These are phyloP conservation scores for Tetraselmis chui DNA, from an alignment of 139 green algal species.

Conservation along the genomic window DNA sequence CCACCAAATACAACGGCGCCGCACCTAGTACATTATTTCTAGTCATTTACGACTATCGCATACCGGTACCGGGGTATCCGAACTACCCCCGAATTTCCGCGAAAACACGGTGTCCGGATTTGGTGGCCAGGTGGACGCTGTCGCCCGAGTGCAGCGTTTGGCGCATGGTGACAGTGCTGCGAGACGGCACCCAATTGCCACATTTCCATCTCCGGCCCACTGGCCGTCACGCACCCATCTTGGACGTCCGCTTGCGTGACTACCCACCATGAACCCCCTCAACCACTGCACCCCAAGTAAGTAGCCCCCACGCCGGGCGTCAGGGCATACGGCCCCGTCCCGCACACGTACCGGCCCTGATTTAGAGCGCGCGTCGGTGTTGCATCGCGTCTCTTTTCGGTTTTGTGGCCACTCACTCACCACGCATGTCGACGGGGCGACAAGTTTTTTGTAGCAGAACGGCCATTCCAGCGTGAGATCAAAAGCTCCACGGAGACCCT, in stretches of 20 bases:
- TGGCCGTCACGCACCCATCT: background rate
- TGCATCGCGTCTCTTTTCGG: background rate
- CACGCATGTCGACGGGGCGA: background rate
- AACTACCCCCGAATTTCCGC: background rate
- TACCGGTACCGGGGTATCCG: background rate
- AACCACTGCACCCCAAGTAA: background rate
- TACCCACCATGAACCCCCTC: background rate
- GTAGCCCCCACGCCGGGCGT: background rate
- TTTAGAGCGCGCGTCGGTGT: background rate
- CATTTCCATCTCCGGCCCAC: background rate
- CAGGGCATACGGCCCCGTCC: background rate
- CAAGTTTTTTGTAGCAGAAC: constrained; percentile 1
- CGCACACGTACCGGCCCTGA: background rate
- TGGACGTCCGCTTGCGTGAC: background rate
- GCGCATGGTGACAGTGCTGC: background rate
- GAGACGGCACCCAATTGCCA: background rate
- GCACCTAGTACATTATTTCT: background rate
- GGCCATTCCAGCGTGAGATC: background rate
- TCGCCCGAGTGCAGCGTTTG: background rate
- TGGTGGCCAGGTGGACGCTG: background rate
- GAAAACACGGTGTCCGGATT: background rate
- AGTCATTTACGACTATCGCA: constrained; percentile 1
- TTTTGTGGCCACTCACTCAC: background rate
- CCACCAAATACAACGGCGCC: too few relatives aligned
- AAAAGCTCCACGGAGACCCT: background rate